Percentiles rank a stretch among this genome's conserved stretches.
Conservation (phyloP, 768 basidiomycete genomes). For the Leucocoprinus sp. region DNA sequence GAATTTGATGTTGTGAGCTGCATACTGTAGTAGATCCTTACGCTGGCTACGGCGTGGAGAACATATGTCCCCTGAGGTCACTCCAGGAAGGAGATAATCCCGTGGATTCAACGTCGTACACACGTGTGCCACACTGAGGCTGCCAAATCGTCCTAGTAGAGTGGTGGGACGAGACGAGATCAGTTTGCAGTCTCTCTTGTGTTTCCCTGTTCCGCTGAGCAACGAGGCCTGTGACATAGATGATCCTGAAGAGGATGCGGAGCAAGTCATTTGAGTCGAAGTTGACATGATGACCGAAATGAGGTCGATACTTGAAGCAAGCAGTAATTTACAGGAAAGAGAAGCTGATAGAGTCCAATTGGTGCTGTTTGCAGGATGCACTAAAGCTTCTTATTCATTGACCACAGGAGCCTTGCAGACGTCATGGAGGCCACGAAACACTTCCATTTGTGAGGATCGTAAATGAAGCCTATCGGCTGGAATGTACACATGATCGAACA, state of each 20-base stretch:
- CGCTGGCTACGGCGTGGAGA: conserved; percentile 11
- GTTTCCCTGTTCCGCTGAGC: background rate
- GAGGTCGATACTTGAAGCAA: no score
- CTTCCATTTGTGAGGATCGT: background rate
- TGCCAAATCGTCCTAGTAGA: background rate
- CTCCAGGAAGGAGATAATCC: conserved; percentile 7
- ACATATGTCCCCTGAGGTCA: background rate
- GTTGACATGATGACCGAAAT: background rate
- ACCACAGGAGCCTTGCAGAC: conserved; percentile 1
- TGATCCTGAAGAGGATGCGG: background rate
- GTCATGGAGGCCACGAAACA: conserved; percentile 6
- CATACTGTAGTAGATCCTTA: conserved; percentile 18
- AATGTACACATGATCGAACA: no score
- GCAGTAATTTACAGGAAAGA: background rate
- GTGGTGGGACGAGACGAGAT: background rate
- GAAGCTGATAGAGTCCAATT: background rate
- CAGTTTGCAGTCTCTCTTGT: no score
- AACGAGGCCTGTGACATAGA: conserved; percentile 1
- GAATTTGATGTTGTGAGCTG: conserved; percentile 11
- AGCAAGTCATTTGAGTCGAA: background rate
- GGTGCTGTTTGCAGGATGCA: background rate
- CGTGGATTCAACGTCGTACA: background rate
- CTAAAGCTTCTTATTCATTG: background rate
- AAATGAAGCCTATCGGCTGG: no score
- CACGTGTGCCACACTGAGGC: background rate